These are phyloP conservation scores for Chromera velia DNA, from an alignment of 73 alveolate genomes.

Conservation along the genomic window DNA sequence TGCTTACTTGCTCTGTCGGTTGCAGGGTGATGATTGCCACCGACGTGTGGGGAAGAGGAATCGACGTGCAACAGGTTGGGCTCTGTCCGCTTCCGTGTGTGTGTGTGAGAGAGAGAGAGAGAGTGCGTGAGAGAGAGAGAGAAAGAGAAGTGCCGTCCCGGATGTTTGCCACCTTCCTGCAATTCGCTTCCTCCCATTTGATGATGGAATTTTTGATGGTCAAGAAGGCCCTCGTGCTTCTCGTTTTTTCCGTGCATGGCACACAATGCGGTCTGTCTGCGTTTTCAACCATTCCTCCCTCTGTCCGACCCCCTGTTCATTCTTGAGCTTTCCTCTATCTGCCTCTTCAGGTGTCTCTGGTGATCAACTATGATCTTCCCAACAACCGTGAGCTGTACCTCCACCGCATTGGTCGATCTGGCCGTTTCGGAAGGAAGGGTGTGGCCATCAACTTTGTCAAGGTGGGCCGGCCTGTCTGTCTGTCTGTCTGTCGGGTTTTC, in stretches of 20 bases:
- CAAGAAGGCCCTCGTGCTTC: neutral
- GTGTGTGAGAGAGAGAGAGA: too few species aligned
- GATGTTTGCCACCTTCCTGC: neutral
- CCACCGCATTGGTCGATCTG: constrained; percentile 96
- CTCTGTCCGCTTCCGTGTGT: neutral
- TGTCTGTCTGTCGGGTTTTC: neutral
- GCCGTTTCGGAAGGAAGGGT: constrained; percentile 97
- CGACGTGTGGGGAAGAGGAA: constrained; percentile 97
- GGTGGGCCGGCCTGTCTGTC: neutral
- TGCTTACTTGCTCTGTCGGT: too few species aligned
- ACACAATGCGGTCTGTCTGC: neutral
- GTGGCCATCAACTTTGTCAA: constrained; percentile 93
- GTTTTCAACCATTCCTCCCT: too few species aligned
- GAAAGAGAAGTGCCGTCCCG: neutral
- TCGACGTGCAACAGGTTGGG: constrained; percentile 83
- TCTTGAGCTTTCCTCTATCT: too few species aligned
- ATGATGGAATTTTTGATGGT: too few species aligned
- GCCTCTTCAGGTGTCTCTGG: constrained; percentile 66
- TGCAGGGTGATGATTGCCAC: constrained; percentile 80
- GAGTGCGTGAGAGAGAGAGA: too few species aligned
- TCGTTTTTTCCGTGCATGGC: neutral
- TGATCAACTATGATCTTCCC: constrained; percentile 90
- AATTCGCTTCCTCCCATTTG: neutral
- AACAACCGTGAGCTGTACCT: constrained; percentile 90
- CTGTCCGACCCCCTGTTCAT: too few species aligned